These are phyloP conservation scores for Paraphoma sp. DNA, from an alignment of 2,329 filamentous ascomycete species.

Conservation along the genomic window DNA sequence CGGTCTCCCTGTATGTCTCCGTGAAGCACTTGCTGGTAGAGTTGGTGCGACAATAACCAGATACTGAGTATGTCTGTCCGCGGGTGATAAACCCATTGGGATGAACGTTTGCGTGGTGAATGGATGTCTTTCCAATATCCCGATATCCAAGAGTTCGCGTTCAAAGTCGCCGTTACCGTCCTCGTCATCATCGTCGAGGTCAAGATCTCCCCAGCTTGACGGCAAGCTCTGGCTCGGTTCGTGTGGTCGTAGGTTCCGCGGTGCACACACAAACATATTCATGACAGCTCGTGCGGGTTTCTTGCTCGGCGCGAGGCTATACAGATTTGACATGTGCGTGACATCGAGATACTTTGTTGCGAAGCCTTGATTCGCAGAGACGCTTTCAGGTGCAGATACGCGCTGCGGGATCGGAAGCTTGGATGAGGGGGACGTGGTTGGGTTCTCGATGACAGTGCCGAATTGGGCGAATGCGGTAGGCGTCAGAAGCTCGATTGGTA, in stretches of 20 bases:
- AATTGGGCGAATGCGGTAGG: constrained; percentile 75
- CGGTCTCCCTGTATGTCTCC: constrained; percentile 33
- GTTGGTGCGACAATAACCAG: constrained; percentile 90
- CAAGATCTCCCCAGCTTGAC: constrained; percentile 42
- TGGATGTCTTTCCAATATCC: constrained; percentile 86
- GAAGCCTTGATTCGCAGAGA: constrained; percentile 81
- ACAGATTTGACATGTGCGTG: constrained; percentile 74
- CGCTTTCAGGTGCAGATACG: constrained; percentile 55
- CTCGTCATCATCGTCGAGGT: constrained; percentile 39
- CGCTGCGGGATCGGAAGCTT: constrained; percentile 55
- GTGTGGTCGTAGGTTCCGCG: constrained; percentile 61
- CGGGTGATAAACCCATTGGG: constrained; percentile 67
- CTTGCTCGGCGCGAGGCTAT: constrained; percentile 68
- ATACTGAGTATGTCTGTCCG: constrained; percentile 63
- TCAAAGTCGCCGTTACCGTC: constrained; percentile 27
- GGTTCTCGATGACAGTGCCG: constrained; percentile 82
- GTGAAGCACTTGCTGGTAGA: constrained; percentile 56
- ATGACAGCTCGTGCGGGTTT: constrained; percentile 67
- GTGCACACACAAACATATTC: constrained; percentile 89
- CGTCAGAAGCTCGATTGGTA: constrained; percentile 72
- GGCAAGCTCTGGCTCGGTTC: constrained; percentile 46
- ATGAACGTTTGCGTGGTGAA: constrained; percentile 94
- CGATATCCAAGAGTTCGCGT: constrained; percentile 65
- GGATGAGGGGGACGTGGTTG: constrained; percentile 57
- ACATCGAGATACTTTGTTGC: constrained; percentile 87